Evolutionary conservation across 257 asterid species (phyloP), one percentile per base, ranked within the genome.

Genomic region (Petunia axillaris): DNA sequence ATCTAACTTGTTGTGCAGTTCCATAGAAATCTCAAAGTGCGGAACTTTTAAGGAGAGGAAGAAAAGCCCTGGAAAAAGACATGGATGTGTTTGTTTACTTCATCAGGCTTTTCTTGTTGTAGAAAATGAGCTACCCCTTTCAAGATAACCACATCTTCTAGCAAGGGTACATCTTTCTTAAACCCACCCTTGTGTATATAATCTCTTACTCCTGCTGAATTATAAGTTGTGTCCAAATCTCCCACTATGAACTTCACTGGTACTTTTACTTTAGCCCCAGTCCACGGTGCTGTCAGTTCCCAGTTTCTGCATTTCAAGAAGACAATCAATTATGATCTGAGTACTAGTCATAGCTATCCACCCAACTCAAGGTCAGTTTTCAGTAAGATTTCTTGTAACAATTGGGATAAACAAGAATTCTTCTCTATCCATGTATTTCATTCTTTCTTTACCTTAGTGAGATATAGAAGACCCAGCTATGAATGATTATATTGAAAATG

Each of bases 221-320:
- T 57, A 68, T 81, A 84, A 15, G 71, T 75, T 36, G 63, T 39
- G 82, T 84, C 87, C n/a, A 67, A 52, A 6, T 84, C 78, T 38
- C 87, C 87, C 7, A 80, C 77, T 4, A 84, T 74, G 48, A 76
- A 70, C 76, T 84, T 81, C 44, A 81, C 80, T 7, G 84, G 81
- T 52, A 81, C 87, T 54, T 68, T 78, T 40, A 83, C 58, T 66
- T 80, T 79, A 2, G 84, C 64, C 14, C 84, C 84, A 1, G 75
- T 63, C 86, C 86, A 83, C 0, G 86, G 76, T 9, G 82, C 82
- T 64, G 67, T 55, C 73, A 75, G 81, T 80, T 83, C 82, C 86
- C 84, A 80, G 50, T 71, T 76, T 63, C 86, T 83, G 83, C 79
- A 71, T 35, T 74, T 48, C 37, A 38, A 60, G 35, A 13, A 68